A percentile compares a stretch with the other conserved stretches of the same genome.
These are phyloP conservation scores for Tuber magnatum DNA, from an alignment of 495 filamentous ascomycete species.

Conservation along the genomic window DNA sequence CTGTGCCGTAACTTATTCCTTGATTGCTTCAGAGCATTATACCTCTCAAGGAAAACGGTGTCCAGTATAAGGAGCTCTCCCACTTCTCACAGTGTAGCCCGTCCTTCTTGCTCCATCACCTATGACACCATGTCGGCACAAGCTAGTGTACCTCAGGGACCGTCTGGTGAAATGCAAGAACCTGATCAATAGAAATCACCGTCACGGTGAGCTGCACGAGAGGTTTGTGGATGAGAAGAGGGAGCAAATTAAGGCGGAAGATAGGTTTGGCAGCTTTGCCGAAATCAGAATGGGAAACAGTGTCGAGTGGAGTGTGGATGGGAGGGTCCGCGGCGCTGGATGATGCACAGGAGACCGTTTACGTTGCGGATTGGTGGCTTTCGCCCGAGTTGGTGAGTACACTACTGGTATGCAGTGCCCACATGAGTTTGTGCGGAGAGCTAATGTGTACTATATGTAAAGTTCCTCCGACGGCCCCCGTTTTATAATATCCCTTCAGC, in stretches of 20 bases:
- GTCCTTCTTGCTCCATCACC: constrained; percentile 8
- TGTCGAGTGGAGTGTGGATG: too few relatives aligned
- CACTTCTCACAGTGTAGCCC: background rate
- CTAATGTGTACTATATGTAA: background rate
- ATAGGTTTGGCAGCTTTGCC: too few relatives aligned
- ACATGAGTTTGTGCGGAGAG: background rate
- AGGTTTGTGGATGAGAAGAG: constrained; percentile 74
- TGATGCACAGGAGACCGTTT: constrained; percentile 89
- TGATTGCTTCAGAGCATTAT: background rate
- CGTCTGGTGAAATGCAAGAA: constrained; percentile 68
- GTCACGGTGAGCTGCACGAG: constrained; percentile 92
- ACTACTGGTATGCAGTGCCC: background rate
- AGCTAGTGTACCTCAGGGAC: constrained; percentile 54
- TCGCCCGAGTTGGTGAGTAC: constrained; percentile 62
- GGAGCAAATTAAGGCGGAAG: constrained; percentile 57
- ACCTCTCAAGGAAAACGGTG: background rate
- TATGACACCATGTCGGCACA: too few relatives aligned
- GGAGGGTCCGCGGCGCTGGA: too few relatives aligned
- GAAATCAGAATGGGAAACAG: constrained; percentile 70
- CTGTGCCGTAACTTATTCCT: too few relatives aligned
- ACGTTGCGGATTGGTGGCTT: constrained; percentile 96
- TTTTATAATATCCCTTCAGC: too few relatives aligned
- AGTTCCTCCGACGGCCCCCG: constrained; percentile 76
- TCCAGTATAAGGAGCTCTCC: background rate
- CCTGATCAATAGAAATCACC: constrained; percentile 78